Percentiles rank a stretch among this genome's conserved stretches.
phyloP scores from a whole-genome alignment of 371 early-diverging fungal species.

The Mortierella polycephala region DNA sequence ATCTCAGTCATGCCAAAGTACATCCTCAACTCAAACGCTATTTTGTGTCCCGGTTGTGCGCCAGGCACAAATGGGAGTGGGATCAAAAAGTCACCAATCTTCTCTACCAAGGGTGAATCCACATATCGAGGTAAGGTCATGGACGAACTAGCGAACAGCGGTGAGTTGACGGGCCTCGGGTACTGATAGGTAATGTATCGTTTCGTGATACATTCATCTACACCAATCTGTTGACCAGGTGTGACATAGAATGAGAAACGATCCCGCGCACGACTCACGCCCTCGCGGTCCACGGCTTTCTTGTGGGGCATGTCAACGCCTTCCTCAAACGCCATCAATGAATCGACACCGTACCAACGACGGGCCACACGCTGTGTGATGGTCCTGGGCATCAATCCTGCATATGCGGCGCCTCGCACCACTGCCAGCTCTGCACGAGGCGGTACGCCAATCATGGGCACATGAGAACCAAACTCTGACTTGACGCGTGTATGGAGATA shows the following conservation, averaged over 20 bases:
- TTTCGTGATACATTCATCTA: slow-evolving; percentile 62
- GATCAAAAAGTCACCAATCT: slow-evolving; percentile 67
- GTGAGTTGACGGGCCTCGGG: slow-evolving; percentile 64
- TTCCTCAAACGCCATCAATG: slow-evolving; percentile 65
- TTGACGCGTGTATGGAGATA: slow-evolving; percentile 39
- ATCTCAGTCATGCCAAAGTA: slow-evolving; percentile 70
- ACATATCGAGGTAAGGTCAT: slow-evolving; percentile 64
- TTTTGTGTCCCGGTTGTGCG: slow-evolving; percentile 21
- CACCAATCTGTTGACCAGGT: slow-evolving; percentile 64
- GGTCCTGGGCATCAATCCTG: slow-evolving; percentile 45
- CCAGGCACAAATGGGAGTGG: slow-evolving; percentile 63
- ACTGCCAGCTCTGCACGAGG: slow-evolving; percentile 49
- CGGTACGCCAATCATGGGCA: slow-evolving; percentile 47
- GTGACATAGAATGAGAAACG: slow-evolving; percentile 68
- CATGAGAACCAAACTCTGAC: slow-evolving; percentile 29
- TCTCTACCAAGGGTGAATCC: slow-evolving; percentile 58
- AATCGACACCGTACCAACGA: slow-evolving; percentile 66
- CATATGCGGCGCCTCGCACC: slow-evolving; percentile 48
- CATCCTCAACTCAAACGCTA: slow-evolving; percentile 56
- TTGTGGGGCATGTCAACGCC: slow-evolving; percentile 60
- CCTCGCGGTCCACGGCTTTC: slow-evolving; percentile 47
- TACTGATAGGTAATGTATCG: slow-evolving; percentile 62
- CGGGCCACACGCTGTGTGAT: slow-evolving; percentile 55
- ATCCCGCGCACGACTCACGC: slow-evolving; percentile 53
- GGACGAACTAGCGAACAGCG: slow-evolving; percentile 61